Evolutionary conservation across 768 basidiomycete genomes (phyloP), one percentile per base, ranked within the genome.

Genomic region (Mycena albidolilacea): DNA sequence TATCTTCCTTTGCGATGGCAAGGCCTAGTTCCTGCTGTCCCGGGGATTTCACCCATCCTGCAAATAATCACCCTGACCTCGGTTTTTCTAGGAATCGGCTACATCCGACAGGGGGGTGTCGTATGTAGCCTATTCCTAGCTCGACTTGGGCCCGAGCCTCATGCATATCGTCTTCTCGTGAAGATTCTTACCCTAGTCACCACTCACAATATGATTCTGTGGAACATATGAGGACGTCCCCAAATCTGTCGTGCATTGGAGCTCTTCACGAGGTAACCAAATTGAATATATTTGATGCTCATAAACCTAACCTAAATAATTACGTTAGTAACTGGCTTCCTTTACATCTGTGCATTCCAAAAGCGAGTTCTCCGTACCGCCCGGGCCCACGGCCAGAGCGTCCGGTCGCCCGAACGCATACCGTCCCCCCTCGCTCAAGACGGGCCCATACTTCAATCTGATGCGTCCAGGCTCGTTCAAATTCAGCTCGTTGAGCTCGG

Each of bases 361-460:
- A 39, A 64, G 63, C 63, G 63, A 52, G 37, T 38, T 64, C 48
- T 64, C 63, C 48, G 38, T 64, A 48, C 63, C 35, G 63, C 63
- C 30, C 30, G 30, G 30, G 30, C 30, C 48, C 48, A n/a, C 17
- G 19, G 19, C 17, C 21, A 43, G 23, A 58, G 1, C 8, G 1
- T n/a, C 37, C 57, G 57, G 57, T 12, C 17, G 19, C 0, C 30
- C 57, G 39, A 58, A 58, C 35, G 57, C 57, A 58, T 58, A 58
- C 17, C 57, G 37, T n/a, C 57, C 57, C 17, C 57, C 57, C 19
- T 58, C 57, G 57, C 57, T 58, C 30, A 12, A 4, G 35, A 58
- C 38, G 2, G 57, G 38, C 12, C 57, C 57, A 58, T 58, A 58
- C 23, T 58, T 38, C 57, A 58, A 39, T 17, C 19, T 38, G 7